Evolutionary conservation across 352 stramenopile species (phyloP).

Genomic region (Pythium inflatum): DNA sequence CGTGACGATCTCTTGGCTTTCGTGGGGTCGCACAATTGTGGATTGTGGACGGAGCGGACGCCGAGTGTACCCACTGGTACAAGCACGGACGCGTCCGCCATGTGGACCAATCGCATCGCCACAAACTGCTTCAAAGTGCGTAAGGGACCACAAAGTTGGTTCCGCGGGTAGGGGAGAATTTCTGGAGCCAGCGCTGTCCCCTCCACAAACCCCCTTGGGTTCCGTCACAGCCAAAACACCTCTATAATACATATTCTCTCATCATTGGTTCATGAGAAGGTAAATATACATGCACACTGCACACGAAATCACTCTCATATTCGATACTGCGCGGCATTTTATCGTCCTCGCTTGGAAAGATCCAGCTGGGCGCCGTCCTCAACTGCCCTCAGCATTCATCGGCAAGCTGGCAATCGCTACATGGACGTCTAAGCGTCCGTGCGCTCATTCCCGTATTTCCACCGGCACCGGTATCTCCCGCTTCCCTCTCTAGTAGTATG

Average conservation of each 20-base stretch:
- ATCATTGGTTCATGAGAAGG: too few relatives aligned
- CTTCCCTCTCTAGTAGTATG: too few relatives aligned
- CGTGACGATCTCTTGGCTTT: too few relatives aligned
- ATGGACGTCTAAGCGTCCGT: too few relatives aligned
- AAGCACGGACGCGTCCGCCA: not conserved
- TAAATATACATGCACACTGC: too few relatives aligned
- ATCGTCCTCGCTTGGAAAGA: not conserved
- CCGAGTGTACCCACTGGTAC: conserved; percentile 3
- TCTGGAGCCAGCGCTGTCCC: conserved; percentile 26
- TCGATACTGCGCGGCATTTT: not conserved
- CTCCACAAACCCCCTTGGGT: conserved; percentile 24
- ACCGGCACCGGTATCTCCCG: conserved; percentile 1
- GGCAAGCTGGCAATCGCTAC: too few relatives aligned
- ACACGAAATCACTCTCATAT: too few relatives aligned
- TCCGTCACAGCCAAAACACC: too few relatives aligned
- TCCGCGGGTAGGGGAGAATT: conserved; percentile 45
- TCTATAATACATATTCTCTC: conserved; percentile 5
- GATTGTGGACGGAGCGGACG: not conserved
- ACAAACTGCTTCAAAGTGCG: conserved; percentile 6
- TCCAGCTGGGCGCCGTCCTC: not conserved
- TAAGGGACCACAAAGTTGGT: conserved; percentile 19
- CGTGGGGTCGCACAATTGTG: too few relatives aligned
- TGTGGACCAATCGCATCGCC: conserved; percentile 17
- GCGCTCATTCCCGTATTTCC: conserved; percentile 27
- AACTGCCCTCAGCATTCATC: not conserved